Conservation (phyloP, 2,329 filamentous ascomycete species). For the Botryotinia narcissicola region DNA sequence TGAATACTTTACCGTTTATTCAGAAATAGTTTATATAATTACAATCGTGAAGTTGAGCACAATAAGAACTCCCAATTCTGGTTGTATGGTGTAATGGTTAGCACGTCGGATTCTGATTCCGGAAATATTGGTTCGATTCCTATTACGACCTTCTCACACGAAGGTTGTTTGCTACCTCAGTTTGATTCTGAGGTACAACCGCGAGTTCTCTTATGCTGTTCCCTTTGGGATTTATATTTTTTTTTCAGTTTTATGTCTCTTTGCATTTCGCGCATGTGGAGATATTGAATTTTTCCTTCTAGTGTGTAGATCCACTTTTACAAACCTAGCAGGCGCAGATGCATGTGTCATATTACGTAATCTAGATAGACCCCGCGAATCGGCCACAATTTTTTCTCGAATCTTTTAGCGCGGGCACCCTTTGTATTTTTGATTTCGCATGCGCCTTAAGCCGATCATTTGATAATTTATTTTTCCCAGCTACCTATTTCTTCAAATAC, state of each 20-base stretch:
- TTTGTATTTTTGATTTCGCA: background rate
- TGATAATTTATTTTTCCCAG: background rate
- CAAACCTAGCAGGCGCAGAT: background rate
- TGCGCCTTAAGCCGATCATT: background rate
- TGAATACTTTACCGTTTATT: background rate
- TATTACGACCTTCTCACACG: constrained; percentile 14
- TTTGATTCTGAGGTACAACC: background rate
- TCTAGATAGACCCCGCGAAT: constrained; percentile 1
- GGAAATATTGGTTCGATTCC: constrained; percentile 28
- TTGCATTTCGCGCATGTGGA: background rate
- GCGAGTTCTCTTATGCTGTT: background rate
- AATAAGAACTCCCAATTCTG: background rate
- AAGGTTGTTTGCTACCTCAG: constrained; percentile 12
- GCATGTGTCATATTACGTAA: constrained; percentile 8
- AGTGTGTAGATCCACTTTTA: background rate
- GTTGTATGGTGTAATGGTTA: constrained; percentile 27
- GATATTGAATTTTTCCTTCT: background rate
- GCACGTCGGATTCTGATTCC: constrained; percentile 30
- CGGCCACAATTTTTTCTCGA: background rate
- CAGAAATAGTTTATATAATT: fast-evolving
- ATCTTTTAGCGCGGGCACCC: background rate
- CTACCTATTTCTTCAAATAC: background rate
- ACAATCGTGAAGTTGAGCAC: fast-evolving
- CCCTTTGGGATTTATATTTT: background rate
- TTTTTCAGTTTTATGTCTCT: background rate